phyloP scores from a whole-genome alignment of 2,329 filamentous ascomycete species.

The Penicillium crustosum region DNA sequence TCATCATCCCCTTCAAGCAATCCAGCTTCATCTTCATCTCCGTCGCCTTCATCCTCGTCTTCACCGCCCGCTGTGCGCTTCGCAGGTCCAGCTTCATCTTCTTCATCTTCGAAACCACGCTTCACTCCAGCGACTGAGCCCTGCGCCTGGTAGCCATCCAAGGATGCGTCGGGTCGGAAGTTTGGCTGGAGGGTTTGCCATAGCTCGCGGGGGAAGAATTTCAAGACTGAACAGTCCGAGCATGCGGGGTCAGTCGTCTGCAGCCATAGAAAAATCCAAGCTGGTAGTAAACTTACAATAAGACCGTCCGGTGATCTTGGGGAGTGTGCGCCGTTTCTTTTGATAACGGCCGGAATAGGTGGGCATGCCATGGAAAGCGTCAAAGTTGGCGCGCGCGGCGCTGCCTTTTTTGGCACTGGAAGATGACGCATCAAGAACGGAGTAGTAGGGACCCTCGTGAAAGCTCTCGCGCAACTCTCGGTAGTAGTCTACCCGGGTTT shows the following conservation, averaged over 20 bases:
- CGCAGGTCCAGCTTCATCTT: conserved; percentile 38
- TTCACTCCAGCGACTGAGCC: conserved; percentile 27
- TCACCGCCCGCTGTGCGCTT: conserved; percentile 37
- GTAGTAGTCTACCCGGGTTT: conserved; percentile 50
- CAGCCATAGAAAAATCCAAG: background rate
- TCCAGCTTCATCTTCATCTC: conserved; percentile 34
- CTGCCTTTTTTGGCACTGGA: conserved; percentile 46
- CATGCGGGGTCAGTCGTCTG: background rate
- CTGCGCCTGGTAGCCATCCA: conserved; percentile 30
- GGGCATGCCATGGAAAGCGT: conserved; percentile 62
- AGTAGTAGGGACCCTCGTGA: conserved; percentile 62
- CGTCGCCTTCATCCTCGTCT: conserved; percentile 31
- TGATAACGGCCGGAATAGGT: conserved; percentile 60
- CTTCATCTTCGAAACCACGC: conserved; percentile 48
- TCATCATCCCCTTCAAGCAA: conserved; percentile 47
- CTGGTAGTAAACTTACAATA: conserved; percentile 48
- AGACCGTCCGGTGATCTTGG: conserved; percentile 54
- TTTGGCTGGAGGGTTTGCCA: conserved; percentile 55
- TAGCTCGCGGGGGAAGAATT: conserved; percentile 60
- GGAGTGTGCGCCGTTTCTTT: conserved; percentile 56
- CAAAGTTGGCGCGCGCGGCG: conserved; percentile 51
- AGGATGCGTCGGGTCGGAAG: conserved; percentile 38
- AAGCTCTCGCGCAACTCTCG: conserved; percentile 55
- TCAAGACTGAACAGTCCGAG: conserved; percentile 45
- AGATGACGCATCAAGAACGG: conserved; percentile 47